Percentiles rank a stretch among this genome's conserved stretches.
phyloP scores from a whole-genome alignment of 2,329 filamentous ascomycete genomes.

The Pestalotiopsis sp. region DNA sequence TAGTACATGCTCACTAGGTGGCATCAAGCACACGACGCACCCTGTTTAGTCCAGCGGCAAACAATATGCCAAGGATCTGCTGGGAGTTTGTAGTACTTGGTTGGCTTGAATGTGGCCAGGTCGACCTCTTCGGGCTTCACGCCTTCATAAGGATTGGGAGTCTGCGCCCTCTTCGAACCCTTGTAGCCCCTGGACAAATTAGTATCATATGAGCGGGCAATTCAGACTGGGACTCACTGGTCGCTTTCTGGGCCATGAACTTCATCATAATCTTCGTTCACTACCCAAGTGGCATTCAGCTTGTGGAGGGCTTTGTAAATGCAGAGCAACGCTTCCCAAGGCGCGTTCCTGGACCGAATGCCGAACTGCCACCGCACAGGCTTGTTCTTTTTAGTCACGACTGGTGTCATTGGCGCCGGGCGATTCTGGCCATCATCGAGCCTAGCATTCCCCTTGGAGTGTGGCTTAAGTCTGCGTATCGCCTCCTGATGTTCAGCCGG shows the following conservation, averaged over 20 bases:
- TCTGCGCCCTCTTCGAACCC: conserved; percentile 18
- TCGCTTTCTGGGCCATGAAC: conserved; percentile 45
- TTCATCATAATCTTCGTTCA: conserved; percentile 59
- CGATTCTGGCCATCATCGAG: conserved; percentile 64
- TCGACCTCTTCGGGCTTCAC: conserved; percentile 29
- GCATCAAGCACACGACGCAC: conserved; percentile 54
- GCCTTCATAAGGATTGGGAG: conserved; percentile 27
- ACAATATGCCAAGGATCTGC: conserved; percentile 95
- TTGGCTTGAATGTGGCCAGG: conserved; percentile 46
- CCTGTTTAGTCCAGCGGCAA: conserved; percentile 82
- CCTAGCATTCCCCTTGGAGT: conserved; percentile 70
- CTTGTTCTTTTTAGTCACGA: conserved; percentile 70
- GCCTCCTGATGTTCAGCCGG: conserved; percentile 81
- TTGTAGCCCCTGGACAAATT: conserved; percentile 16
- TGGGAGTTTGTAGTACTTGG: conserved; percentile 76
- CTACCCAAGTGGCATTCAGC: conserved; percentile 85
- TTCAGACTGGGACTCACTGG: conserved; percentile 34
- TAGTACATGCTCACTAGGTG: neutral
- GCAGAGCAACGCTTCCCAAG: conserved; percentile 90
- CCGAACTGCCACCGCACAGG: conserved; percentile 97
- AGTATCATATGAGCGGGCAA: neutral
- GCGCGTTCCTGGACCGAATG: conserved; percentile 90
- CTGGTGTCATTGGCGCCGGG: conserved; percentile 63
- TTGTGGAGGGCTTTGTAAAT: conserved; percentile 91
- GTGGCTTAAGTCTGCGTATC: conserved; percentile 79